Base-by-base conservation (phyloP, 1,139 yeast species). In the Lodderomyces pseudojiufengensis region DNA sequence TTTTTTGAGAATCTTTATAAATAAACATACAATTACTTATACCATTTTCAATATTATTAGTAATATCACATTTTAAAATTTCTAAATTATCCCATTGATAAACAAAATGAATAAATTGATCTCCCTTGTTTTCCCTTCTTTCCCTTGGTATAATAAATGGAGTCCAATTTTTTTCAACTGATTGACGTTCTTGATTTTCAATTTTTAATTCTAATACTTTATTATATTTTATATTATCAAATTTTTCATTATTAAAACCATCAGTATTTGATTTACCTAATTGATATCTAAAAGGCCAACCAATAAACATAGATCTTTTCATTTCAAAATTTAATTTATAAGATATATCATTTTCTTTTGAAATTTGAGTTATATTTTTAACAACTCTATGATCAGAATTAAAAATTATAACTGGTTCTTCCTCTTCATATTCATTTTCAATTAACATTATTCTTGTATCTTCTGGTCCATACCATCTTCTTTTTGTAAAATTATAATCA, bases 391-490 rank as follows among this genome's bases (percentile, higher is more conserved):
- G 60, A 36, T 45, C 44, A 3, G 62, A 45, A 39, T 68, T 68
- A 44, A 52, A 68, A 6, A 67, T 44, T 11, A 68, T 46, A 28
- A 64, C 34, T 10, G 64, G 64, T 37, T 59, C 64, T 20, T 47
- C 49, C 23, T 42, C 45, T 1, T 70, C 70, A 25, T 52, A 46
- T 37, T 56, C 59, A 43, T 59, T 61, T 29, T 45, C 49, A n/a
- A 58, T 45, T 7, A 63, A 43, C 16, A 70, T 47, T n/a, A 71
- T 53, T 32, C 75, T 57, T 3, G 78, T 74, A 48, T 73, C 77
- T 49, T 73, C 78, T 2, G 78, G 72, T 0, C 78, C 78, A 38
- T 57, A 63, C 47, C 43, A 59, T 44, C 43, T 30, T 24, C 27
- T 24, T 20, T 29, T 35, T 9, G 30, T 29, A 37, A 46, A 57